Evolutionary conservation across 768 basidiomycete species (phyloP), one percentile per base, ranked within the genome.

Genomic region (Amyloporia xantha): DNA sequence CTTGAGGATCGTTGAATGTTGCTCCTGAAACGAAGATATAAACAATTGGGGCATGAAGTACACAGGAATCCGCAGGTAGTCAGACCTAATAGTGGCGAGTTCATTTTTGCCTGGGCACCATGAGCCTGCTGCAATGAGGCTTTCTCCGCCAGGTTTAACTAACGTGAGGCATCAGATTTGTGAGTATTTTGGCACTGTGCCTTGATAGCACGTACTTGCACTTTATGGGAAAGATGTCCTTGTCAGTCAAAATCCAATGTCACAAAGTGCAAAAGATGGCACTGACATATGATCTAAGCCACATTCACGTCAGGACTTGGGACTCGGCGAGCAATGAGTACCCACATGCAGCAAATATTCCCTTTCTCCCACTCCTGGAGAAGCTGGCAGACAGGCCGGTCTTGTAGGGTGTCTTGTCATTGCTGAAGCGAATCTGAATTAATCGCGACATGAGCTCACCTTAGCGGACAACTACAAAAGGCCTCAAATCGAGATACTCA

Each of bases 391-490:
- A 85, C 26, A 97, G 75, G 9, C 74, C 74, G 5, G 66, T 77
- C 68, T 98, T 98, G 71, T 99, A 99, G 0, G 95, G 95, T 4
- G 95, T 99, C 69, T 93, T 94, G 62, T 93, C 88, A 49, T 90
- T 90, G 61, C 87, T 91, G 67, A 95, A 96, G 12, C 93, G 79
- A 20, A 95, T 65, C 88, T 91, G 50, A 5, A 48, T n/a, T n/a
- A n/a, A 39, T 28, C 28, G 5, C n/a, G 10, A 28, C 15, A 27
- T 49, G 2, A 43, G n/a, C 15, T 7, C n/a, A n/a, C n/a, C n/a
- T n/a, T n/a, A n/a, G n/a, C n/a, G n/a, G n/a, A n/a, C n/a, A n/a
- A n/a, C n/a, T n/a, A n/a, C n/a, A n/a, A n/a, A n/a, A n/a, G 40
- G 13, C 33, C 42, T 13, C 38, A 39, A 17, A 33, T 33, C 30